Percentiles rank a stretch among this genome's conserved stretches.
Evolutionary conservation across 2,329 filamentous ascomycete genomes (phyloP).

Genomic region (Fusarium heterosporum): DNA sequence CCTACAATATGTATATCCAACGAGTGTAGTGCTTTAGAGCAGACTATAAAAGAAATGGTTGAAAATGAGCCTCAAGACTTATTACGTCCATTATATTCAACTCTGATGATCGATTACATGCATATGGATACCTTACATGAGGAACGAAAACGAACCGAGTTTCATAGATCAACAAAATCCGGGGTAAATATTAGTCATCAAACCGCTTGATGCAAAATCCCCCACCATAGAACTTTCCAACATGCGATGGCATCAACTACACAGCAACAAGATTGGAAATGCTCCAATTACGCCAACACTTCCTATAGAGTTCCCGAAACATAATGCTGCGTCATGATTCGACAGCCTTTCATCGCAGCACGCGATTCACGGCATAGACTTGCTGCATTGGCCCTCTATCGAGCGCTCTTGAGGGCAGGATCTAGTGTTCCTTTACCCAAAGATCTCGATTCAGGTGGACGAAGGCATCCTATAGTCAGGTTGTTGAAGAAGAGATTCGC

Average conservation of each 20-base stretch:
- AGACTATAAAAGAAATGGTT: not conserved
- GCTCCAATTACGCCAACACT: slow-evolving; percentile 11
- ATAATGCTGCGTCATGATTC: slow-evolving; percentile 43
- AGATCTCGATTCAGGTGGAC: slow-evolving; percentile 51
- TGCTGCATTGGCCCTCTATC: slow-evolving; percentile 76
- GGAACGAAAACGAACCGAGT: not conserved
- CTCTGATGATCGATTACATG: not conserved
- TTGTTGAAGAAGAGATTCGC: slow-evolving; percentile 72
- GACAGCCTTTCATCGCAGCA: slow-evolving; percentile 58
- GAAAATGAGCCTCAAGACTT: no score
- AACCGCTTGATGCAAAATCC: slow-evolving; percentile 25
- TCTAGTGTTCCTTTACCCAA: slow-evolving; percentile 64
- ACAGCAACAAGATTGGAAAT: slow-evolving; percentile 15
- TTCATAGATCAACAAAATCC: slow-evolving; percentile 18
- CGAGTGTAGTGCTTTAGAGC: not conserved
- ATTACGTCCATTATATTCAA: not conserved
- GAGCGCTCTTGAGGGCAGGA: slow-evolving; percentile 73
- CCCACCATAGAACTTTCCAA: slow-evolving; percentile 2
- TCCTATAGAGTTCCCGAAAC: not conserved
- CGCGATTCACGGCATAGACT: slow-evolving; percentile 64
- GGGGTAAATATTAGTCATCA: slow-evolving; percentile 38
- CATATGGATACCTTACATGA: not conserved
- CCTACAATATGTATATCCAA: not conserved
- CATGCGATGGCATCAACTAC: not conserved
- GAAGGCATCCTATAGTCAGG: slow-evolving; percentile 61